Conservation (phyloP, 345 rosid species). For the Acer saccharum region DNA sequence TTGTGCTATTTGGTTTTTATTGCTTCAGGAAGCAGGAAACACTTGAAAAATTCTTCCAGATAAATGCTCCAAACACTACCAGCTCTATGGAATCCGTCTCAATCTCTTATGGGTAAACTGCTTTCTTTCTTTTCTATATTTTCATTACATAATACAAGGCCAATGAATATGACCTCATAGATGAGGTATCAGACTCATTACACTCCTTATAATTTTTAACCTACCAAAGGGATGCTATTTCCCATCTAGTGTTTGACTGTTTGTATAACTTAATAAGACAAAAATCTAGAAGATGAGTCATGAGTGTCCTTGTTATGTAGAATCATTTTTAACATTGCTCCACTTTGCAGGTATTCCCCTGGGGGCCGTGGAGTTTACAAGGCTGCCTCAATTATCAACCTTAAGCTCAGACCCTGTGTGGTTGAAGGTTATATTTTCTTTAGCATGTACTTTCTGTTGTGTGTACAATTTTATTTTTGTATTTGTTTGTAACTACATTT, state of each 20-base stretch:
- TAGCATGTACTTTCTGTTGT: background rate
- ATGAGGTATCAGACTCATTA: background rate
- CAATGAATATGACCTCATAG: background rate
- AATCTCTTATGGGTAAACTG: conserved; percentile 34
- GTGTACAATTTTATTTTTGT: conserved; percentile 3
- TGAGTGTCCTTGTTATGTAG: background rate
- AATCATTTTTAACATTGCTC: conserved; percentile 8
- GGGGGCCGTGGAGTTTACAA: conserved; percentile 28
- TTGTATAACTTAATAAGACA: background rate
- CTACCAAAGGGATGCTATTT: background rate
- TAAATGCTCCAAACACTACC: conserved; percentile 41
- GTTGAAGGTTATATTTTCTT: conserved; percentile 41
- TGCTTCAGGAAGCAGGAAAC: background rate
- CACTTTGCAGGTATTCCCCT: conserved; percentile 33
- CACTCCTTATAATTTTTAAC: background rate
- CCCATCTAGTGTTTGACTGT: background rate
- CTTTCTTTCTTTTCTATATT: conserved; percentile 12
- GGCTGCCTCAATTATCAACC: conserved; percentile 20
- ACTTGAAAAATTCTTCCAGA: background rate
- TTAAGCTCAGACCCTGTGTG: conserved; percentile 21
- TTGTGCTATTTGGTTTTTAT: background rate
- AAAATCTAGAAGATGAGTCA: background rate
- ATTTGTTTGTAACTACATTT: conserved; percentile 14
- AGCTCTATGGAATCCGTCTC: conserved; percentile 36
- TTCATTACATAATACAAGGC: background rate